Evolutionary conservation across 306 rosid species (phyloP), one percentile per base, ranked within the genome.

Genomic region (Glycyrrhiza uralensis): DNA sequence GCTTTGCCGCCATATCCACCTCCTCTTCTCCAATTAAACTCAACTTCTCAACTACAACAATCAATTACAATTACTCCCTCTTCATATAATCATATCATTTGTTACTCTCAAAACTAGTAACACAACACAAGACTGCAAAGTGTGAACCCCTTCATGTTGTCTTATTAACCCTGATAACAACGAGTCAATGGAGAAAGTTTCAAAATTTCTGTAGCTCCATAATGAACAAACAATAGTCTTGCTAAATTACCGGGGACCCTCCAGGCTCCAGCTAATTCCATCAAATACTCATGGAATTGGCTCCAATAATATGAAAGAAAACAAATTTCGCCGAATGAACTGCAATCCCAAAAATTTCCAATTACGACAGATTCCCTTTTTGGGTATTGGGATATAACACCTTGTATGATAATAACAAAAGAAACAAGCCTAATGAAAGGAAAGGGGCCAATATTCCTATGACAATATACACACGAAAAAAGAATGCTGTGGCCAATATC

Each of bases 1-100:
- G 82, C 47, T 88, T 88, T 63, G 95, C 90, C 33, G 97, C 90
- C 97, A 91, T 91, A 65, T 84, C 83, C 61, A 38, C 71, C 76
- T 47, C 63, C 66, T 78, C 73, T 55, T 61, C 71, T 74, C 18
- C 30, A 47, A 58, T 39, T 26, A 39, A 57, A 50, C 66, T 30
- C 71, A 52, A 65, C 47, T 41, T 74, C 75, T 72, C 77, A 71
- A 51, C 60, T 11, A 46, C 30, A 63, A 32, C 74, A 69, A 54
- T 71, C 72, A 56, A 35, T 17, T 71, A 42, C 77, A 52, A 23
- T 19, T 64, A 63, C 77, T 24, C 45, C 62, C 64, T 44, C 83
- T 83, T 66, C 49, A 75, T 45, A 42, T 45, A 42, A 67, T 32
- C 7, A 66, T 13, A 52, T 42, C 50, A 46, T 39, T 52, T 13